These are phyloP conservation scores for Phanerochaete carnosa DNA, from an alignment of 768 basidiomycete genomes.

Conservation along the genomic window DNA sequence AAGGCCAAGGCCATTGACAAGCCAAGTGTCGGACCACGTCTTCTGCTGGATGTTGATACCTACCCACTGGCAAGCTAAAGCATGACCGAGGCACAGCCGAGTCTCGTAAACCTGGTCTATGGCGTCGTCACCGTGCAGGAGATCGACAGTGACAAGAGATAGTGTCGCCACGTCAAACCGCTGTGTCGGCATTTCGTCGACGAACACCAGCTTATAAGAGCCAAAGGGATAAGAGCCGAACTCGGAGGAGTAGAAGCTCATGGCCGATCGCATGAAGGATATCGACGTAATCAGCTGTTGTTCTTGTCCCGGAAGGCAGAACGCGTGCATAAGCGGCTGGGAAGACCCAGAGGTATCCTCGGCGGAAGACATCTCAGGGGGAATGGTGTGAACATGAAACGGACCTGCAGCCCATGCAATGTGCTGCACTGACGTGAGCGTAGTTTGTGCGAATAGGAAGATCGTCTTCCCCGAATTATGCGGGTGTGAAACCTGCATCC, in stretches of 20 bases:
- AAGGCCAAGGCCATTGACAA: slow-evolving; percentile 90
- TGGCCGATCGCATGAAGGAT: slow-evolving; percentile 77
- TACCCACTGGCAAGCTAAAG: slow-evolving; percentile 93
- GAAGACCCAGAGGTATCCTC: slow-evolving; percentile 58
- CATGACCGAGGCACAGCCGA: slow-evolving; percentile 80
- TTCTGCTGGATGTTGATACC: slow-evolving; percentile 95
- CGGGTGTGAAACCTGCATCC: slow-evolving; percentile 80
- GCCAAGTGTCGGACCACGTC: slow-evolving; percentile 92
- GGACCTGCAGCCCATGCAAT: slow-evolving; percentile 95
- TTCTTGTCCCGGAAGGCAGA: slow-evolving; percentile 90
- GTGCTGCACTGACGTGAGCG: slow-evolving; percentile 92
- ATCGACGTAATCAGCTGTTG: slow-evolving; percentile 65
- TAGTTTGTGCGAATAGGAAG: slow-evolving; percentile 85
- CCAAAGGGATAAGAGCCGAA: slow-evolving; percentile 96
- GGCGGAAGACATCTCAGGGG: slow-evolving; percentile 55
- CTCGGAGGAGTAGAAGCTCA: slow-evolving; percentile 89
- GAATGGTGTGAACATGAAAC: slow-evolving; percentile 75
- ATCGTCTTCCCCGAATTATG: slow-evolving; percentile 92
- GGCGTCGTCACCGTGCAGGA: slow-evolving; percentile 83
- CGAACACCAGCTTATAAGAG: slow-evolving; percentile 92
- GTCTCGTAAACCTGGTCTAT: slow-evolving; percentile 94
- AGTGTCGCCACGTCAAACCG: slow-evolving; percentile 85
- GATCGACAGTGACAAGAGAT: slow-evolving; percentile 72
- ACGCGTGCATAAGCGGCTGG: slow-evolving; percentile 82
- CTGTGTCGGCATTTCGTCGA: slow-evolving; percentile 80